Conservation (phyloP, 1,139 yeast species). For the Petasospora fabianii region DNA sequence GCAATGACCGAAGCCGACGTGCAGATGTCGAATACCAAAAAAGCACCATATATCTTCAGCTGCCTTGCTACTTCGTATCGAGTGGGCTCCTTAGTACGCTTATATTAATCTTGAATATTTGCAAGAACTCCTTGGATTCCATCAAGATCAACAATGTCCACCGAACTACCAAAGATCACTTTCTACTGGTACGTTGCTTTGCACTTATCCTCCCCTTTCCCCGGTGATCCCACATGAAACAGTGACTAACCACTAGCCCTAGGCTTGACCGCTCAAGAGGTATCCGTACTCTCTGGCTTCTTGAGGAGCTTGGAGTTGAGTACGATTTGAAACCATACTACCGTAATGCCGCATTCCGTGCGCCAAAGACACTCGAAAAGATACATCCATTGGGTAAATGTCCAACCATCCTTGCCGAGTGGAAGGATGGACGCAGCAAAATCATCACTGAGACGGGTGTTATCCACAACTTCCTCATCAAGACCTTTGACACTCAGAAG, state of each 20-base stretch:
- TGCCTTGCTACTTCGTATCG: no score
- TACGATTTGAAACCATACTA: conserved; percentile 49
- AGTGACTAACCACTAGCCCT: background rate
- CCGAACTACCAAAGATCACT: background rate
- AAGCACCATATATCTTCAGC: no score
- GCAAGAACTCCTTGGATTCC: no score
- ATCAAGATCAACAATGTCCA: no score
- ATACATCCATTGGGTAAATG: conserved; percentile 55
- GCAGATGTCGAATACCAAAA: no score
- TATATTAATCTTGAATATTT: no score
- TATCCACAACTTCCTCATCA: conserved; percentile 40
- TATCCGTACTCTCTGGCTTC: conserved; percentile 50
- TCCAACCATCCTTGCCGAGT: conserved; percentile 50
- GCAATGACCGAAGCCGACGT: no score
- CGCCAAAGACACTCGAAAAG: conserved; percentile 39
- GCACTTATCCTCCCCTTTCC: no score
- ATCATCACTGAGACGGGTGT: conserved; percentile 44
- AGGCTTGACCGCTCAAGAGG: conserved; percentile 54
- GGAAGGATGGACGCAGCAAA: conserved; percentile 25
- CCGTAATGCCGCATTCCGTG: conserved; percentile 32
- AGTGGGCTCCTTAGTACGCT: no score
- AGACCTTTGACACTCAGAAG: conserved; percentile 37
- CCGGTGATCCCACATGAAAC: background rate
- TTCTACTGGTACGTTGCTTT: background rate
- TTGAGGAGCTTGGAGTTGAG: conserved; percentile 48